phyloP scores from a whole-genome alignment of 345 rosid genomes.

The Lenwebbia sp. region DNA sequence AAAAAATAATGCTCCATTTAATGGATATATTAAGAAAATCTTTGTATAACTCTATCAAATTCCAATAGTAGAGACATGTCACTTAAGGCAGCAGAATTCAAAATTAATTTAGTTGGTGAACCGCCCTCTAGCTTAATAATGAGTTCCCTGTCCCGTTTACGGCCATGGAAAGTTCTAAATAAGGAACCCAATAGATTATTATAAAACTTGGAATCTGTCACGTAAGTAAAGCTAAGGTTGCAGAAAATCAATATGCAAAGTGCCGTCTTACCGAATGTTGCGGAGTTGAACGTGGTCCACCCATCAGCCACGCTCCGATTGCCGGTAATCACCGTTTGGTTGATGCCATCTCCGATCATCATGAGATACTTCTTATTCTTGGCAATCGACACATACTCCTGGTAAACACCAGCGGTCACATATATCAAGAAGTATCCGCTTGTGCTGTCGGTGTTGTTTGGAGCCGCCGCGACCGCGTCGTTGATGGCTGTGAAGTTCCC shows the following conservation, averaged over 20 bases:
- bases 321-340: conserved; percentile 71
- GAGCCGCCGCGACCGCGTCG: conserved; percentile 67
- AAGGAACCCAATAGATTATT: background rate
- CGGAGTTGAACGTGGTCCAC: conserved; percentile 89
- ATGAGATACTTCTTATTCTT: conserved; percentile 65
- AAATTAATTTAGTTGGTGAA: background rate
- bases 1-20: background rate
- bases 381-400: conserved; percentile 58
- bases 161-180: background rate
- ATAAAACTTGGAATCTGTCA: background rate
- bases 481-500: conserved; percentile 64
- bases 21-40: too few relatives aligned
- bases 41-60: background rate
- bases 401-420: conserved; percentile 57
- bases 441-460: conserved; percentile 42
- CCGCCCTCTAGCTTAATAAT: background rate
- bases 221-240: background rate
- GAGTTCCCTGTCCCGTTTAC: background rate
- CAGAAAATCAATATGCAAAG: background rate
- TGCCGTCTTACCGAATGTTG: conserved; percentile 54
- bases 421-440: conserved; percentile 74
- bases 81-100: background rate
- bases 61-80: background rate
- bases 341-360: conserved; percentile 90
- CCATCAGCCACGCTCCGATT: conserved; percentile 71